Evolutionary conservation across 108 stramenopile species (phyloP).

Genomic region (Schizochytrium sp.): DNA sequence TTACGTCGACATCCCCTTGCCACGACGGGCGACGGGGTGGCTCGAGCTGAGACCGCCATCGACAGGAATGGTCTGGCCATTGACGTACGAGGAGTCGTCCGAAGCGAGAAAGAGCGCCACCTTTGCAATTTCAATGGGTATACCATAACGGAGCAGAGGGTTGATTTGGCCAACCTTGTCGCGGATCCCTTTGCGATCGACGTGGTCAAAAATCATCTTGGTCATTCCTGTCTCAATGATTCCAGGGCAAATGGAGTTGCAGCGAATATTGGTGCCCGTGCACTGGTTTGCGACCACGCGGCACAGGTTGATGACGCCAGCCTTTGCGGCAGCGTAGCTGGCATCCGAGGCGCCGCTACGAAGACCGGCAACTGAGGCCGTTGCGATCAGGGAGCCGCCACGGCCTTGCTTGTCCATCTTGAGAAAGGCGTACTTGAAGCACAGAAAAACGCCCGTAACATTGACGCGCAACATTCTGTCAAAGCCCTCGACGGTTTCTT

Average conservation of each 20-base stretch:
- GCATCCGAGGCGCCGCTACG: slow-evolving; percentile 1
- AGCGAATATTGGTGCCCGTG: neutral
- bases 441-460: neutral
- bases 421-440: neutral
- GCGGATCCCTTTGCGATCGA: slow-evolving; percentile 2
- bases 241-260: slow-evolving; percentile 7
- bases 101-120: slow-evolving; percentile 7
- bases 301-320: slow-evolving; percentile 8
- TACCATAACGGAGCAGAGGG: neutral
- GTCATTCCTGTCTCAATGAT: slow-evolving; percentile 14
- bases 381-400: neutral
- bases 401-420: neutral
- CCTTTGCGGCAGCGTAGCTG: neutral
- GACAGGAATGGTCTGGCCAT: neutral
- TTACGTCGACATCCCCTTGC: slow-evolving; percentile 4
- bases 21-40: neutral
- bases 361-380: neutral
- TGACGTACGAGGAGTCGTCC: neutral
- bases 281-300: neutral
- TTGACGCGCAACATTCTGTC: neutral
- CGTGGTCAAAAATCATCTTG: neutral
- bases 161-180: slow-evolving; percentile 8
- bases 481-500: neutral
- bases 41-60: neutral
- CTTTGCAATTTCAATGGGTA: neutral